These are phyloP conservation scores for Fragilariopsis cylindrus DNA, from an alignment of 108 stramenopile genomes.

Conservation along the genomic window DNA sequence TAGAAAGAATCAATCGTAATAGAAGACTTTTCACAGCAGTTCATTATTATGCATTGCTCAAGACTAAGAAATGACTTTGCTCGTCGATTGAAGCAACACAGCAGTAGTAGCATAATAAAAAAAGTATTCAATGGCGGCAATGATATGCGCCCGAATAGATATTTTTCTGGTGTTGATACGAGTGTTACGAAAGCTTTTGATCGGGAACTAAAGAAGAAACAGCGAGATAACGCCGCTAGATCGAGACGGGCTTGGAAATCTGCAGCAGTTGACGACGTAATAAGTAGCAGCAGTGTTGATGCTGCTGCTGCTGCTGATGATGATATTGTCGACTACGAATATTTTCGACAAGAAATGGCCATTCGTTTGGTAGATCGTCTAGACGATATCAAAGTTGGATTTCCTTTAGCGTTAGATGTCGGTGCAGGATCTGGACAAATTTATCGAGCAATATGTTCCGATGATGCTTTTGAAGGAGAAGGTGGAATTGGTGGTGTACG, in stretches of 20 bases:
- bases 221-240: conserved; percentile 68
- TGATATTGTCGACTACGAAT: conserved; percentile 62
- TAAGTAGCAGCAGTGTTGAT: background rate
- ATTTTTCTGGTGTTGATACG: background rate
- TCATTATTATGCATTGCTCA: too few relatives aligned
- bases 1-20: too few relatives aligned
- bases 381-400: conserved; percentile 82
- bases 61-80: too few relatives aligned
- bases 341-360: conserved; percentile 81
- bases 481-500: conserved; percentile 84
- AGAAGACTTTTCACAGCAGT: too few relatives aligned
- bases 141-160: too few relatives aligned
- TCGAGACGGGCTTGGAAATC: conserved; percentile 37
- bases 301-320: conserved; percentile 10
- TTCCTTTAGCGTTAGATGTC: conserved; percentile 80
- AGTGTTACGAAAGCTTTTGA: conserved; percentile 56
- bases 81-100: too few relatives aligned
- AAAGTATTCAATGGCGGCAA: too few relatives aligned
- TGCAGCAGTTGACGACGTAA: background rate
- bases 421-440: conserved; percentile 72
- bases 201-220: conserved; percentile 59
- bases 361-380: conserved; percentile 76
- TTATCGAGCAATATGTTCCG: conserved; percentile 60
- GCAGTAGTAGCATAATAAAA: too few relatives aligned
- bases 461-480: conserved; percentile 54